Percentiles rank a stretch among this genome's conserved stretches.
These are phyloP conservation scores for Solanum neorickii DNA, from an alignment of 257 asterid genomes.

Conservation along the genomic window DNA sequence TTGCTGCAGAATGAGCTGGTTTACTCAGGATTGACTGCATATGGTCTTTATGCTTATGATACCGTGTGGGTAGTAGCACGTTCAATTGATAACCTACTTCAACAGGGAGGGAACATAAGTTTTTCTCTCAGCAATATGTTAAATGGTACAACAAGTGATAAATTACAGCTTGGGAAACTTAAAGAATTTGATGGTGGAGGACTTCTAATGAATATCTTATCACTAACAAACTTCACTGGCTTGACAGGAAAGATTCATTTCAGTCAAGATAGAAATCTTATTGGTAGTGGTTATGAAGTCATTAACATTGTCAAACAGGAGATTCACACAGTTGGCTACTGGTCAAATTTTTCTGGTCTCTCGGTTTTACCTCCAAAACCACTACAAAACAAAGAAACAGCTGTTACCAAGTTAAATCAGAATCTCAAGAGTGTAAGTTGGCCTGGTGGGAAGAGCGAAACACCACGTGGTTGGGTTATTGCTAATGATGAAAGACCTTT, in stretches of 20 bases:
- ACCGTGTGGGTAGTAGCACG: conserved; percentile 21
- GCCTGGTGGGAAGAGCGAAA: conserved; percentile 24
- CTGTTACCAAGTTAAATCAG: not conserved
- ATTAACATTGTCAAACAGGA: conserved; percentile 5
- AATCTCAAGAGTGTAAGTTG: conserved; percentile 14
- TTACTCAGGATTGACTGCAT: conserved; percentile 3
- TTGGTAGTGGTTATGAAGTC: conserved; percentile 15
- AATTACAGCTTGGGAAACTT: conserved; percentile 5
- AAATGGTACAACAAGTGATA: not conserved
- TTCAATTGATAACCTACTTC: conserved; percentile 1
- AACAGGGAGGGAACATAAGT: not conserved
- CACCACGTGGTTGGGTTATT: conserved; percentile 29
- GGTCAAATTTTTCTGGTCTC: conserved; percentile 24
- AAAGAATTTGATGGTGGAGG: conserved; percentile 17
- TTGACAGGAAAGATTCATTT: conserved; percentile 19
- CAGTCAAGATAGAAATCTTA: conserved; percentile 2
- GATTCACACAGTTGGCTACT: conserved; percentile 15
- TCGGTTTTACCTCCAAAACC: conserved; percentile 12
- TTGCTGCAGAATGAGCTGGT: not conserved
- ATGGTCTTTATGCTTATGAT: conserved; percentile 29
- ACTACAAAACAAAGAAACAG: not conserved
- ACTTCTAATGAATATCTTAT: conserved; percentile 2
- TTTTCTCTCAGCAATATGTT: conserved; percentile 4
- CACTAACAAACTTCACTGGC: conserved; percentile 12
- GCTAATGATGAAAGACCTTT: conserved; percentile 12